These are phyloP conservation scores for Paracoccidioides lutzii DNA, from an alignment of 2,329 filamentous ascomycete genomes.

Conservation along the genomic window DNA sequence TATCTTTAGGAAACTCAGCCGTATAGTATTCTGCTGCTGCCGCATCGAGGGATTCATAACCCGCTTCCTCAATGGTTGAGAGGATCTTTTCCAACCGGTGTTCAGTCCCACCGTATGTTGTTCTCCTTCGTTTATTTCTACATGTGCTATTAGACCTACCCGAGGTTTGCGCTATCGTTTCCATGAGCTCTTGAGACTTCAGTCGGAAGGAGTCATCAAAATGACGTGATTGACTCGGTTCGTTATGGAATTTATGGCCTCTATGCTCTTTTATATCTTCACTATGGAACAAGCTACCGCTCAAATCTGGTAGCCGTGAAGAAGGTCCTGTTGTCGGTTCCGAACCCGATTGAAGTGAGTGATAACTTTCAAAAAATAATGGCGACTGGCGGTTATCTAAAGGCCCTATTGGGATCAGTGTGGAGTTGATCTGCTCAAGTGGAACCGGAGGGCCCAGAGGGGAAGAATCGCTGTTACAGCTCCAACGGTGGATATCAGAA, in stretches of 20 bases:
- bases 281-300: background rate
- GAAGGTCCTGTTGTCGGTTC: background rate
- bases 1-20: background rate
- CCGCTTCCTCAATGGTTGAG: background rate
- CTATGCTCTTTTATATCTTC: background rate
- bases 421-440: background rate
- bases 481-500: background rate
- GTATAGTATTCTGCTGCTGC: background rate
- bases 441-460: background rate
- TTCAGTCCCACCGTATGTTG: background rate
- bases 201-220: background rate
- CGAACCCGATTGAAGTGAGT: background rate
- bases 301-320: background rate
- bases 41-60: slow-evolving; percentile 1
- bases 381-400: background rate
- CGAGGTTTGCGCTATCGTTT: background rate
- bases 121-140: background rate
- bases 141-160: background rate
- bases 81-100: background rate
- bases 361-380: background rate
- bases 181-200: background rate
- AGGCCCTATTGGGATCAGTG: background rate
- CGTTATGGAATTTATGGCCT: background rate
- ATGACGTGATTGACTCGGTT: background rate
- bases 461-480: background rate